Percentiles rank a stretch among this genome's conserved stretches.
Conservation (phyloP, 2,329 filamentous ascomycete genomes). For the Fusarium zealandicum region DNA sequence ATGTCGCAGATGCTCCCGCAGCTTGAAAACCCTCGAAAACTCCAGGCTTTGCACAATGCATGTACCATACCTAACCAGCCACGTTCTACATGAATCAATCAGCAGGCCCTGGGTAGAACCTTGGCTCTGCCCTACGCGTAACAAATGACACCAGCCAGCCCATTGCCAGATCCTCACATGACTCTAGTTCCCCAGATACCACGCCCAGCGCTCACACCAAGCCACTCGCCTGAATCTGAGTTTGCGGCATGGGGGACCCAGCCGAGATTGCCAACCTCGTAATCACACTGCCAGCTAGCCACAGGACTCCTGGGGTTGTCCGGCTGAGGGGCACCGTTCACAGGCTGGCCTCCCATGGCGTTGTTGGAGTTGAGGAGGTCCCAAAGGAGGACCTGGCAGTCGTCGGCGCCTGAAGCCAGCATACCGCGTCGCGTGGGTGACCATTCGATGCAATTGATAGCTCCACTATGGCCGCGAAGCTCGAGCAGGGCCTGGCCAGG, state of each 20-base stretch:
- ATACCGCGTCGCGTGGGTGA: conserved; percentile 85
- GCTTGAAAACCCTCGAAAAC: conserved; percentile 35
- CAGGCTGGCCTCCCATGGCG: conserved; percentile 47
- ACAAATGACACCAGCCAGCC: conserved; percentile 27
- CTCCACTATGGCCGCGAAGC: conserved; percentile 83
- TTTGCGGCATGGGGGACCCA: conserved; percentile 79
- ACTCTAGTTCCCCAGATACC: conserved; percentile 79
- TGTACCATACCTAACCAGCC: conserved; percentile 35
- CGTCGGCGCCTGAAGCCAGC: conserved; percentile 89
- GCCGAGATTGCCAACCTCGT: conserved; percentile 83
- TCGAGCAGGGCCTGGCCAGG: conserved; percentile 95
- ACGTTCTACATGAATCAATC: conserved; percentile 38
- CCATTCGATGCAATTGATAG: conserved; percentile 96
- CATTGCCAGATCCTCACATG: conserved; percentile 38
- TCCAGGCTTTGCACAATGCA: conserved; percentile 41
- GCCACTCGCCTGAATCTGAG: conserved; percentile 78
- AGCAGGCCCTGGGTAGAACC: conserved; percentile 13
- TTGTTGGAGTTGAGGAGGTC: conserved; percentile 76
- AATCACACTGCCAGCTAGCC: conserved; percentile 84
- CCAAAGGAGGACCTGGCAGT: conserved; percentile 92
- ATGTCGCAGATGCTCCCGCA: conserved; percentile 33
- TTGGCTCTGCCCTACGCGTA: conserved; percentile 6
- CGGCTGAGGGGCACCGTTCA: conserved; percentile 58
- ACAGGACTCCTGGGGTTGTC: conserved; percentile 72
- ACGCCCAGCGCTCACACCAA: conserved; percentile 81